Percentiles rank a stretch among this genome's conserved stretches.
These are phyloP conservation scores for Sophora flavescens DNA, from an alignment of 306 rosid species.

Conservation along the genomic window DNA sequence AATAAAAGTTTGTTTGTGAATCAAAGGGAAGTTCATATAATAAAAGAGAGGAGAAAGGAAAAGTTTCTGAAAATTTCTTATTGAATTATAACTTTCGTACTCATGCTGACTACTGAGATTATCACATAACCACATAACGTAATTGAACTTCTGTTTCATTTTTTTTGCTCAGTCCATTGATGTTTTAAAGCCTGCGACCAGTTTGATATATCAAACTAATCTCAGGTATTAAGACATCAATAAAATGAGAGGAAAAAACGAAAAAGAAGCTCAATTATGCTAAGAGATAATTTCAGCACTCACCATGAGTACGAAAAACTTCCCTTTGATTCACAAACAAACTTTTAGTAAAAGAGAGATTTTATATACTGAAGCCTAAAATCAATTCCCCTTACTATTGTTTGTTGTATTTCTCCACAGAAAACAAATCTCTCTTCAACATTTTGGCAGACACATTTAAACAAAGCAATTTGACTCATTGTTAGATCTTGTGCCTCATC, in stretches of 20 bases:
- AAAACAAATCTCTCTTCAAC: slow-evolving; percentile 85
- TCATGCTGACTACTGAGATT: no score
- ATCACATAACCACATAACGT: no score
- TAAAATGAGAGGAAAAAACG: slow-evolving; percentile 66
- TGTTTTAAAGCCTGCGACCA: no score
- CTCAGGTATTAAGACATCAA: slow-evolving; percentile 76
- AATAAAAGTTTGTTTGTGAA: no score
- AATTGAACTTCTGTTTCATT: no score
- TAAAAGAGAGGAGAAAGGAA: no score
- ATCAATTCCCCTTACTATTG: slow-evolving; percentile 84
- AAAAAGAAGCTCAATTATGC: slow-evolving; percentile 70
- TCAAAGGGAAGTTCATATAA: no score
- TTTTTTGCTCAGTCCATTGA: no score
- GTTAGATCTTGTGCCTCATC: slow-evolving; percentile 91
- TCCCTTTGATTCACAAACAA: no score
- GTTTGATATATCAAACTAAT: slow-evolving; percentile 70
- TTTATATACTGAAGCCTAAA: slow-evolving; percentile 79
- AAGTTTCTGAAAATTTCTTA: no score
- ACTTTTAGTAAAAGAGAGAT: slow-evolving; percentile 59
- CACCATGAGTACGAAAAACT: slow-evolving; percentile 79
- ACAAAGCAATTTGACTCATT: slow-evolving; percentile 79
- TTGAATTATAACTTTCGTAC: no score
- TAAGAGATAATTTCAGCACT: slow-evolving; percentile 73
- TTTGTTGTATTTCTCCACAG: slow-evolving; percentile 86
- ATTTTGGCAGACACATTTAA: slow-evolving; percentile 70